Conservation (phyloP, 179 eudicot genomes). For the Silene coronaria region DNA sequence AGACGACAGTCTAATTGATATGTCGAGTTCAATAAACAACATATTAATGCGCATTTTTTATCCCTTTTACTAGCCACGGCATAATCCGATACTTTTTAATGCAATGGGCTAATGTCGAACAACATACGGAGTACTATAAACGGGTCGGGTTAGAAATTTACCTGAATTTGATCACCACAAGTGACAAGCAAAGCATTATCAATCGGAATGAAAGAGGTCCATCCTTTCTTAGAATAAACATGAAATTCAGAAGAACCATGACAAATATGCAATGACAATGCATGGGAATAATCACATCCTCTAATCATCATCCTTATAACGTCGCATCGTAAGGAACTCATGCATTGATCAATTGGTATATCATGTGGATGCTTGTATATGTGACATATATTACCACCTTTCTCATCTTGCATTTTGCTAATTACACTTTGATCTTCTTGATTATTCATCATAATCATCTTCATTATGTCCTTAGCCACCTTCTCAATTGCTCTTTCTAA, state of each 20-base stretch:
- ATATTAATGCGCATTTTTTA: no score
- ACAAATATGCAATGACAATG: constrained; percentile 60
- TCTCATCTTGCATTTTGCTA: constrained; percentile 13
- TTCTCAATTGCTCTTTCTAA: constrained; percentile 44
- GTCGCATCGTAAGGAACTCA: constrained; percentile 50
- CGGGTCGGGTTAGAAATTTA: constrained; percentile 13
- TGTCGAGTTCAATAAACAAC: no score
- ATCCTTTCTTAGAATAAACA: constrained; percentile 87
- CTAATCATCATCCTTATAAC: constrained; percentile 73
- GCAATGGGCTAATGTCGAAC: not conserved
- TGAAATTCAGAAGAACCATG: constrained; percentile 67
- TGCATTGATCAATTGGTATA: constrained; percentile 30
- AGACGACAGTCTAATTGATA: no score
- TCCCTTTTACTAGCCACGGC: no score
- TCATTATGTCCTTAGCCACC: constrained; percentile 32
- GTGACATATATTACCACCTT: constrained; percentile 36
- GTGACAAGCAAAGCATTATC: constrained; percentile 58
- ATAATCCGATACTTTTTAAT: no score
- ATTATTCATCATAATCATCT: constrained; percentile 21
- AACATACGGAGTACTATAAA: not conserved
- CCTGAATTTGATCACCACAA: constrained; percentile 78
- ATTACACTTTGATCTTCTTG: constrained; percentile 4
- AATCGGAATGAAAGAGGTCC: constrained; percentile 62
- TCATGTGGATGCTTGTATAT: constrained; percentile 49
- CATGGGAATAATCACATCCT: constrained; percentile 67